Evolutionary conservation across 2,329 filamentous ascomycete species (phyloP).

Genomic region (Amphichorda felina): DNA sequence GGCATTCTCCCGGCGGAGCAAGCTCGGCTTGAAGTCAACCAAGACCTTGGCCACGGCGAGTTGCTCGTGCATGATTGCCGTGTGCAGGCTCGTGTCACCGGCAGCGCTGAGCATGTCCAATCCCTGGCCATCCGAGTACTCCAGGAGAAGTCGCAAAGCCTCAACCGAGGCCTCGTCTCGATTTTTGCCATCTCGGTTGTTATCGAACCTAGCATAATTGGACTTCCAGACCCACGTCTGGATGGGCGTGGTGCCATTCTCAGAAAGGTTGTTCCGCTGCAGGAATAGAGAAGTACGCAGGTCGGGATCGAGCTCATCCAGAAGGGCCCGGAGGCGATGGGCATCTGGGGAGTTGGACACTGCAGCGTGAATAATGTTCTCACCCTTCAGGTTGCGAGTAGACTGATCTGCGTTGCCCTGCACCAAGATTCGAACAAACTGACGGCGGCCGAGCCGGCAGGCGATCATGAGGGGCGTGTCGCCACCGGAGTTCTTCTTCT

Average conservation of each 20-base stretch:
- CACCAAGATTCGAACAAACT: constrained; percentile 50
- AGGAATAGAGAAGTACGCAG: constrained; percentile 45
- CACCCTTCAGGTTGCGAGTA: constrained; percentile 43
- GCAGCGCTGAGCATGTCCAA: constrained; percentile 49
- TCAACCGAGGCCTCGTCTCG: constrained; percentile 17
- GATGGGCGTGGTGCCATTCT: constrained; percentile 50
- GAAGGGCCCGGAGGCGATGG: constrained; percentile 28
- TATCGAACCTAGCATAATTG: too few species aligned
- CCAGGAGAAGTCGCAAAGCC: constrained; percentile 36
- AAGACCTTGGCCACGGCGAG: constrained; percentile 28
- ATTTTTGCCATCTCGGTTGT: too few species aligned
- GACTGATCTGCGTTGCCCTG: constrained; percentile 59
- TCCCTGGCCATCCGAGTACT: constrained; percentile 43
- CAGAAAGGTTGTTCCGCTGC: constrained; percentile 39
- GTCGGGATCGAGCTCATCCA: constrained; percentile 45
- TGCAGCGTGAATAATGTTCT: constrained; percentile 59
- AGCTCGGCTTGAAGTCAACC: constrained; percentile 41
- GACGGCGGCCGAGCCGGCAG: constrained; percentile 39
- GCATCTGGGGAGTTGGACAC: constrained; percentile 18
- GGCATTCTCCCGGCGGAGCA: constrained; percentile 62
- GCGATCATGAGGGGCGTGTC: constrained; percentile 61
- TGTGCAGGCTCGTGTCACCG: constrained; percentile 55
- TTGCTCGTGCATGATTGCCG: constrained; percentile 28
- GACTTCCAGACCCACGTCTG: constrained; percentile 45
- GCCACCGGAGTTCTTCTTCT: constrained; percentile 45